These are phyloP conservation scores for Helicostylum pulchrum DNA, from an alignment of 192 early-diverging fungal genomes.

Conservation along the genomic window DNA sequence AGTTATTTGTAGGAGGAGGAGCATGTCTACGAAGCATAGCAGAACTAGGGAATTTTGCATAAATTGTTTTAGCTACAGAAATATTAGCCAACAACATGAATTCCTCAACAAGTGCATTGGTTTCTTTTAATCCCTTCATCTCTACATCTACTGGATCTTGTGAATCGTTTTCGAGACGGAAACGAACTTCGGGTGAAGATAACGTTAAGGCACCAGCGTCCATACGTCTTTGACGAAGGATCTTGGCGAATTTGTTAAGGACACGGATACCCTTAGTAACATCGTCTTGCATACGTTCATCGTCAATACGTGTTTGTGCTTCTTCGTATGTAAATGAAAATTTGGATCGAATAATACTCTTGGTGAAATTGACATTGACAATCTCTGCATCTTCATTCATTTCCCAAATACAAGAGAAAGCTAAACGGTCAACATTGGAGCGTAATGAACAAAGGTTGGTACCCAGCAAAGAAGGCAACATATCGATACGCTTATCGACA, in stretches of 20 bases:
- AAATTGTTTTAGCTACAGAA: conserved; percentile 86
- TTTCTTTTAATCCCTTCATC: conserved; percentile 80
- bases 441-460: conserved; percentile 78
- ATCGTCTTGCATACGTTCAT: conserved; percentile 60
- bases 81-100: conserved; percentile 98
- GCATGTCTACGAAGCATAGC: conserved; percentile 78
- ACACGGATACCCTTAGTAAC: conserved; percentile 67
- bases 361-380: conserved; percentile 79
- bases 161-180: conserved; percentile 84
- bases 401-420: conserved; percentile 89
- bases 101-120: conserved; percentile 95
- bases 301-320: conserved; percentile 83
- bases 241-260: conserved; percentile 79
- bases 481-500: conserved; percentile 86
- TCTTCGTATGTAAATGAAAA: conserved; percentile 94
- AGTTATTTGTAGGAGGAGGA: conserved; percentile 45
- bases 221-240: conserved; percentile 75
- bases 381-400: conserved; percentile 59
- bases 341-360: conserved; percentile 86
- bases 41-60: conserved; percentile 67
- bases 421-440: conserved; percentile 84
- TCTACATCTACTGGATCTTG: conserved; percentile 93
- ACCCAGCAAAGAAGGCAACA: conserved; percentile 87
- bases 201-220: conserved; percentile 87
- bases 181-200: conserved; percentile 88